Evolutionary conservation across 2,329 filamentous ascomycete species (phyloP).

Genomic region (Leptodontidium sp.): DNA sequence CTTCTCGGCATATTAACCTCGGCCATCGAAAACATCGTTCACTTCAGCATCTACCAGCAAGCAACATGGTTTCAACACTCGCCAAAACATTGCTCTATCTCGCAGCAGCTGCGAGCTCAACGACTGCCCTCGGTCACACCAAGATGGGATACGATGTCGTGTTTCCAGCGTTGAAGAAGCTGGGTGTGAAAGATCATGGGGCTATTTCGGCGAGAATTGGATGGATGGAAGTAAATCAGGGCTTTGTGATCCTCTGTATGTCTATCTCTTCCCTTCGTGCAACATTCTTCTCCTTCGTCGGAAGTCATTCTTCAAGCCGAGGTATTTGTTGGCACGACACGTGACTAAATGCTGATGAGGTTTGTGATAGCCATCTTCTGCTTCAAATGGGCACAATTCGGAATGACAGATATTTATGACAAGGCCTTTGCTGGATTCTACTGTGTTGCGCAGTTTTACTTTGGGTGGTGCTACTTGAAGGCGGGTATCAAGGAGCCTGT

Average conservation of each 20-base stretch:
- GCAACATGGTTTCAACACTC: constrained; percentile 19
- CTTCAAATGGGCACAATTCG: constrained; percentile 33
- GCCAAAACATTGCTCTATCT: constrained; percentile 29
- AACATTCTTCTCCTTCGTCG: not conserved
- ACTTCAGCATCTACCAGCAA: not conserved
- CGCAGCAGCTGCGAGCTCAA: constrained; percentile 19
- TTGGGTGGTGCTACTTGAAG: constrained; percentile 28
- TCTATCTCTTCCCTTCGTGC: not conserved
- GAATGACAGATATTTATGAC: constrained; percentile 28
- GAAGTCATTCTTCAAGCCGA: no score
- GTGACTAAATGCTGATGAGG: not conserved
- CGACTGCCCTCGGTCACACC: constrained; percentile 29
- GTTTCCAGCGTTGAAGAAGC: constrained; percentile 24
- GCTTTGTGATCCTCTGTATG: constrained; percentile 29
- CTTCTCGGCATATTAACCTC: no score
- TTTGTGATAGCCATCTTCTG: constrained; percentile 25
- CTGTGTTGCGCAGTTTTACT: constrained; percentile 19
- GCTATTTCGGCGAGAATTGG: constrained; percentile 30
- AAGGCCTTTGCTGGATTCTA: constrained; percentile 25
- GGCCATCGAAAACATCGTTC: not conserved
- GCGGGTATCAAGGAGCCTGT: constrained; percentile 27
- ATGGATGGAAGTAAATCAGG: constrained; percentile 33
- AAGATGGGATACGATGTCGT: constrained; percentile 35
- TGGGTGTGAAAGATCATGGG: constrained; percentile 7
- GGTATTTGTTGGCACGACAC: no score